These are phyloP conservation scores for Corniculantispora saksenae DNA, from an alignment of 2,329 filamentous ascomycete species.

Conservation along the genomic window DNA sequence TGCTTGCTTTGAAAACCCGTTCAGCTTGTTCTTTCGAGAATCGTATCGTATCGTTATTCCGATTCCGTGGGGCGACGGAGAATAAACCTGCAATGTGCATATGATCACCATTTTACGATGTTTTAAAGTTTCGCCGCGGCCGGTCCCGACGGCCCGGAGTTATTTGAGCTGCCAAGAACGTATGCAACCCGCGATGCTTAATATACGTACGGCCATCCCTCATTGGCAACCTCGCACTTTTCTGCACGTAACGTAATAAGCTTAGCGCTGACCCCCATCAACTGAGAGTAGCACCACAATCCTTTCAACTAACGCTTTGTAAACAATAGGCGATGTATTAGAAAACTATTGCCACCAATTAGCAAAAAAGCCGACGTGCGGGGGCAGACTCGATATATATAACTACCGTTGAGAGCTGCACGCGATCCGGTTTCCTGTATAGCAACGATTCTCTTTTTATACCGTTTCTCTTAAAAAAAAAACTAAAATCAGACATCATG, in stretches of 20 bases:
- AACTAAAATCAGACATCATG: background rate
- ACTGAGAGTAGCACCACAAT: background rate
- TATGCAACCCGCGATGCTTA: too few species aligned
- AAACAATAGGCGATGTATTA: background rate
- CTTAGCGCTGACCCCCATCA: background rate
- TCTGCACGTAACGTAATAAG: background rate
- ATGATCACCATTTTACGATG: background rate
- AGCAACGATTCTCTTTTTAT: background rate
- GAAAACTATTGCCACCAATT: background rate
- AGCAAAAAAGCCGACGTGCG: background rate
- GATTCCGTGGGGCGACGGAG: too few species aligned
- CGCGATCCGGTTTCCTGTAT: too few species aligned
- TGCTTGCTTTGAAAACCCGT: too few species aligned
- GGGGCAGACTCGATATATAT: background rate
- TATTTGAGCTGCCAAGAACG: background rate
- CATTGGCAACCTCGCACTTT: background rate
- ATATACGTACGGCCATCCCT: background rate
- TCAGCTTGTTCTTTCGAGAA: too few species aligned
- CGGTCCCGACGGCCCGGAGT: constrained; percentile 1
- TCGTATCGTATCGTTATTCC: too few species aligned
- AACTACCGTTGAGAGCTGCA: background rate
- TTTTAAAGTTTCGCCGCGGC: background rate
- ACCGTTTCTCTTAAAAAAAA: too few species aligned
- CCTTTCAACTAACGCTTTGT: background rate
- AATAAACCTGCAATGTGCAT: background rate